Percentiles rank a stretch among this genome's conserved stretches.
Evolutionary conservation across 768 basidiomycete genomes (phyloP).

Genomic region (Agaricus sinodeliciosus): DNA sequence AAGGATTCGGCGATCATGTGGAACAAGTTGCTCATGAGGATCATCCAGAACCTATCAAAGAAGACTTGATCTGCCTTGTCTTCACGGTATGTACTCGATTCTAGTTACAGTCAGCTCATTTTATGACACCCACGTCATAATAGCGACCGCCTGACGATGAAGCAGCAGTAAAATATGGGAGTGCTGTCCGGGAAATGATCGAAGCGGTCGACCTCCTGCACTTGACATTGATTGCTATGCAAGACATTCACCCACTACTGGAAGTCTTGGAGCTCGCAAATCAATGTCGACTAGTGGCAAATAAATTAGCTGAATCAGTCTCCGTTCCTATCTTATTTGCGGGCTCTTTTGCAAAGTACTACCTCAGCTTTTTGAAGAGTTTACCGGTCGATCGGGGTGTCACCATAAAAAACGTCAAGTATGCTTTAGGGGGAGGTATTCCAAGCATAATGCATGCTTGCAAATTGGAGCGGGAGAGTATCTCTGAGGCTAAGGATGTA

Average conservation of each 20-base stretch:
- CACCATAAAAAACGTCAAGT: background rate
- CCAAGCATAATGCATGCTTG: conserved; percentile 2
- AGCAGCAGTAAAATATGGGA: background rate
- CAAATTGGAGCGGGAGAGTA: background rate
- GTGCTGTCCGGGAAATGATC: background rate
- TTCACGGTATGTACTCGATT: background rate
- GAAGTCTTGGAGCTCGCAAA: conserved; percentile 3
- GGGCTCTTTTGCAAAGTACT: conserved; percentile 3
- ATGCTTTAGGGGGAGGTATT: conserved; percentile 1
- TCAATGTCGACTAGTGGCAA: background rate
- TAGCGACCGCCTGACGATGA: background rate
- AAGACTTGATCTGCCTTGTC: background rate
- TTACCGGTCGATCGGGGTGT: background rate
- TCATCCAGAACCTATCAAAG: background rate
- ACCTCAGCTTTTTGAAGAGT: background rate
- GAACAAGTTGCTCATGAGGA: background rate
- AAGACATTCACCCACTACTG: background rate
- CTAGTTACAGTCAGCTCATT: no score
- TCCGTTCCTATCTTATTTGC: conserved; percentile 2
- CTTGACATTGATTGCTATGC: conserved; percentile 2
- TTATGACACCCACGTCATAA: background rate
- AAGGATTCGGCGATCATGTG: no score
- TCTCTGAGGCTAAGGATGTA: background rate
- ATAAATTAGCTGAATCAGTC: background rate
- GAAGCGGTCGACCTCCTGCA: background rate